These are phyloP conservation scores for Amaranthus palmeri DNA, from an alignment of 148 eudicot genomes.

Conservation along the genomic window DNA sequence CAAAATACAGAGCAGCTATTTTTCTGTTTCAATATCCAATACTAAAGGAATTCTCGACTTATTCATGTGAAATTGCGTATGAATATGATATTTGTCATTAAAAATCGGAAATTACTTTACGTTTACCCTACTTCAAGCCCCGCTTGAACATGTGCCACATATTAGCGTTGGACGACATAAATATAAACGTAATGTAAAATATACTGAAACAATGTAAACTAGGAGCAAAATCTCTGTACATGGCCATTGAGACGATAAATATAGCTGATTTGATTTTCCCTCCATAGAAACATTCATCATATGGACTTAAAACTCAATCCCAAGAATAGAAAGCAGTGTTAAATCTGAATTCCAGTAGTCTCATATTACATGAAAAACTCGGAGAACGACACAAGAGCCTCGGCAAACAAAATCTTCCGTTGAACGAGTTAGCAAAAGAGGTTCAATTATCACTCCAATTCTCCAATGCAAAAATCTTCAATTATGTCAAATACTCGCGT, in stretches of 20 bases:
- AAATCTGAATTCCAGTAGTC: background rate
- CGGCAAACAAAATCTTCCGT: background rate
- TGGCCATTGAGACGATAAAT: too few species aligned
- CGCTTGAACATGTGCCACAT: too few species aligned
- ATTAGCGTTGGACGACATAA: too few species aligned
- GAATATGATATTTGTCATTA: too few species aligned
- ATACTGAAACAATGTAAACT: too few species aligned
- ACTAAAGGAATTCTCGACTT: background rate
- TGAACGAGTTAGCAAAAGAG: background rate
- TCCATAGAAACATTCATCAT: background rate
- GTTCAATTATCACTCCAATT: constrained; percentile 41
- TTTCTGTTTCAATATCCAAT: background rate
- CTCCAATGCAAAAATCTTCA: constrained; percentile 80
- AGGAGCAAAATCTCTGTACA: too few species aligned
- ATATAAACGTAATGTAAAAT: too few species aligned
- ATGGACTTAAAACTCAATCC: background rate
- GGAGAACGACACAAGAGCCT: background rate
- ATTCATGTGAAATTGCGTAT: too few species aligned
- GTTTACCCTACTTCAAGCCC: too few species aligned
- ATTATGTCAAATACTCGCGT: constrained; percentile 84
- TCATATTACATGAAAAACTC: background rate
- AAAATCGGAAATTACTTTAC: too few species aligned
- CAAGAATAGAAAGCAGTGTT: background rate
- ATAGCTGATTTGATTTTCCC: too few species aligned
- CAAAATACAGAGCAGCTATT: background rate